phyloP scores from a whole-genome alignment of 495 filamentous ascomycete genomes.

The Saxophila tyrrhenica region DNA sequence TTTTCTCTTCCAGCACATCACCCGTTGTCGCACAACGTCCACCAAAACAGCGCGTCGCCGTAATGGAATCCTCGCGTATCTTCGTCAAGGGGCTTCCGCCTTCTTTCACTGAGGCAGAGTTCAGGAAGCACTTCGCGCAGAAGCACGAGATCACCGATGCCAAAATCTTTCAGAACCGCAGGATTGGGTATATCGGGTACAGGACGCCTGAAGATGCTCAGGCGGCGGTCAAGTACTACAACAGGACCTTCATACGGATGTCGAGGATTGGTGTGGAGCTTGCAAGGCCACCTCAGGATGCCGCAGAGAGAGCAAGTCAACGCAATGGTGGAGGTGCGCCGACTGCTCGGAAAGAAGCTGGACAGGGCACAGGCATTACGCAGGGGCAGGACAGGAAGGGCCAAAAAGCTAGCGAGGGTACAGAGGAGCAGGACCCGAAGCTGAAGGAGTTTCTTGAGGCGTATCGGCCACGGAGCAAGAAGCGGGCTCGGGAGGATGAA shows the following conservation, averaged over 20 bases:
- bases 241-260: constrained; percentile 90
- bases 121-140: constrained; percentile 75
- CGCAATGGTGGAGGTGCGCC: background rate
- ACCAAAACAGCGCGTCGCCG: background rate
- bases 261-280: constrained; percentile 89
- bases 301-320: background rate
- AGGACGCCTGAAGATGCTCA: constrained; percentile 68
- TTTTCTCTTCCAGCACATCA: no score
- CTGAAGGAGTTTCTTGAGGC: constrained; percentile 77
- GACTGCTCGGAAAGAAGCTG: background rate
- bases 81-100: constrained; percentile 84
- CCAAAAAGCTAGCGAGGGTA: constrained; percentile 48
- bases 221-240: constrained; percentile 83
- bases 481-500: constrained; percentile 55
- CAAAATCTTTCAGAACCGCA: constrained; percentile 73
- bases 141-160: constrained; percentile 73
- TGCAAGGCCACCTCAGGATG: constrained; percentile 58
- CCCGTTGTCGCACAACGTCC: background rate
- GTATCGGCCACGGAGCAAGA: constrained; percentile 60
- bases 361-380: background rate
- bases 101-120: constrained; percentile 59
- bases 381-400: constrained; percentile 13
- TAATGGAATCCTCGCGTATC: constrained; percentile 61
- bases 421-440: constrained; percentile 50
- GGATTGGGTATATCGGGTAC: constrained; percentile 95